A percentile compares a stretch with the other conserved stretches of the same genome.
Evolutionary conservation across 2,329 filamentous ascomycete species (phyloP).

Genomic region (Pseudocercospora fuligena): DNA sequence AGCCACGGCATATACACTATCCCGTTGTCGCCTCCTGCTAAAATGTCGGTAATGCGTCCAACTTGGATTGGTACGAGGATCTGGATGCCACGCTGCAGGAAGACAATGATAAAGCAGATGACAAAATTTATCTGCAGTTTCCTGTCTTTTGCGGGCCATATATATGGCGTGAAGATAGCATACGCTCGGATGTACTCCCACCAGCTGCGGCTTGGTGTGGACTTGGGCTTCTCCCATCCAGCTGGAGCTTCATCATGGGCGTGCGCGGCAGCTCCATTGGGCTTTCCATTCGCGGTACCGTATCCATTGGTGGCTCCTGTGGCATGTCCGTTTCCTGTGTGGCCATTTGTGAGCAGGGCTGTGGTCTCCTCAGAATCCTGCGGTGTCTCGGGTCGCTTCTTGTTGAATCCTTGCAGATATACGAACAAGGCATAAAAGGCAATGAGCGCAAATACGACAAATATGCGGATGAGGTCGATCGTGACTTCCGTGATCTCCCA

Average conservation of each 20-base stretch:
- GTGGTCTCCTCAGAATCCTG: slow-evolving; percentile 62
- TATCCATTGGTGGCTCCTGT: slow-evolving; percentile 46
- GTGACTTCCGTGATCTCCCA: slow-evolving; percentile 71
- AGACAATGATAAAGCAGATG: slow-evolving; percentile 78
- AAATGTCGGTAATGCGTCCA: slow-evolving; percentile 75
- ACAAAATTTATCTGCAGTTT: slow-evolving; percentile 78
- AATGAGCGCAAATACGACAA: slow-evolving; percentile 65
- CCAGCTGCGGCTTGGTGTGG: slow-evolving; percentile 86
- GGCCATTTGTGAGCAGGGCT: slow-evolving; percentile 62
- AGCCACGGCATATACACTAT: slow-evolving; percentile 68
- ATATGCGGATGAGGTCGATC: slow-evolving; percentile 70
- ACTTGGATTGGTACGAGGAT: slow-evolving; percentile 83
- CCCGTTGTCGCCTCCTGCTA: slow-evolving; percentile 62
- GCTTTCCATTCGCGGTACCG: slow-evolving; percentile 45
- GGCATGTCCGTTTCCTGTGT: slow-evolving; percentile 48
- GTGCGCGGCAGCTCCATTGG: slow-evolving; percentile 47
- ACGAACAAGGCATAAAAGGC: slow-evolving; percentile 64
- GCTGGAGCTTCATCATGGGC: slow-evolving; percentile 53
- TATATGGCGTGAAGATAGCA: slow-evolving; percentile 90
- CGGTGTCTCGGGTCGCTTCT: slow-evolving; percentile 47
- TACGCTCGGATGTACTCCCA: slow-evolving; percentile 95
- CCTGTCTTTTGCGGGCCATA: slow-evolving; percentile 86
- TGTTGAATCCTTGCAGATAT: slow-evolving; percentile 43
- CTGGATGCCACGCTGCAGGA: slow-evolving; percentile 83
- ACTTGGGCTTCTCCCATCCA: slow-evolving; percentile 87